phyloP scores from a whole-genome alignment of 192 early-diverging fungal genomes.

The Coemansia sp. region DNA sequence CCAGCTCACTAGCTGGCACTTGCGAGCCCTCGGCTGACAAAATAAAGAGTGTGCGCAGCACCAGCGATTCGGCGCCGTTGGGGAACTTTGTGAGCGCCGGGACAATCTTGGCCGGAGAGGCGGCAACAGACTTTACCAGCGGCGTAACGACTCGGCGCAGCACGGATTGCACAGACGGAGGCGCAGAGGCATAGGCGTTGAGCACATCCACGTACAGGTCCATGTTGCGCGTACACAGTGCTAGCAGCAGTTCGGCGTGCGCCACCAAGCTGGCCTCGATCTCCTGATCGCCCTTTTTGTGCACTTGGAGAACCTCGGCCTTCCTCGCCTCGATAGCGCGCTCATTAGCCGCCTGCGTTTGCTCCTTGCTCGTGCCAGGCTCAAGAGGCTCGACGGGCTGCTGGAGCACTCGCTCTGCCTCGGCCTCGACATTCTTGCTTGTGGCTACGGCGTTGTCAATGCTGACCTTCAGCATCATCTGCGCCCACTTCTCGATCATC shows the following conservation, averaged over 20 bases:
- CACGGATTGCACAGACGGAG: constrained; percentile 15
- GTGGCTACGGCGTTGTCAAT: constrained; percentile 6
- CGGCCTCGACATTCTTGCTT: background rate
- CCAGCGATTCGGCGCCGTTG: constrained; percentile 34
- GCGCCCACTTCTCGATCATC: constrained; percentile 34
- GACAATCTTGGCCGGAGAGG: constrained; percentile 23
- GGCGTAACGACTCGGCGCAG: constrained; percentile 35
- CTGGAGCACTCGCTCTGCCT: background rate
- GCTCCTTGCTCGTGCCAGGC: background rate
- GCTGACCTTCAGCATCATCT: constrained; percentile 10
- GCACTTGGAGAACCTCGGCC: constrained; percentile 14
- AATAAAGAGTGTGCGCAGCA: constrained; percentile 25
- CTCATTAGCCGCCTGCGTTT: background rate
- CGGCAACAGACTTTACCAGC: constrained; percentile 32
- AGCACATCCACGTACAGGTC: constrained; percentile 29
- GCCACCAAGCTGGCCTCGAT: constrained; percentile 24
- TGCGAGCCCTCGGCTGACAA: constrained; percentile 19
- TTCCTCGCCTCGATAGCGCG: constrained; percentile 13
- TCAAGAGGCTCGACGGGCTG: background rate
- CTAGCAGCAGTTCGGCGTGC: constrained; percentile 41
- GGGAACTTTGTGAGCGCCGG: constrained; percentile 37
- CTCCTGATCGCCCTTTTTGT: constrained; percentile 16
- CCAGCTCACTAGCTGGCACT: constrained; percentile 38
- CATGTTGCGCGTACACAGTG: constrained; percentile 50
- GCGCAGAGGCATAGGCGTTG: constrained; percentile 13